Evolutionary conservation across 257 asterid genomes (phyloP).

Genomic region (Lavandula angustifolia): DNA sequence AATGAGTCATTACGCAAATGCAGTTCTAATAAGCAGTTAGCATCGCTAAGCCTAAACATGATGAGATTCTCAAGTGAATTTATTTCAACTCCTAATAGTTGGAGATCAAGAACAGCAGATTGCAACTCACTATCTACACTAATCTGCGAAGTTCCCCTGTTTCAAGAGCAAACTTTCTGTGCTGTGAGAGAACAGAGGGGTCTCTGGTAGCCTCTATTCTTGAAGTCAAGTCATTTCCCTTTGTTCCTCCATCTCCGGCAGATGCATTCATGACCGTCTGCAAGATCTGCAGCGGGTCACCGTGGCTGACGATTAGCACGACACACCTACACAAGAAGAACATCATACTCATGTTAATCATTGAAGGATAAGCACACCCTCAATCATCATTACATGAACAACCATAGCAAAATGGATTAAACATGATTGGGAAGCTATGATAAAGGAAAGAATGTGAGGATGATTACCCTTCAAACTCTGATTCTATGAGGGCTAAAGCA

Average conservation of each 20-base stretch:
- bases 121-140: constrained; percentile 33
- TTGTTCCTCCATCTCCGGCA: constrained; percentile 33
- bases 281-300: constrained; percentile 94
- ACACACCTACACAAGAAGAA: constrained; percentile 53
- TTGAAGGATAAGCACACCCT: no score
- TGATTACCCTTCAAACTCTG: constrained; percentile 66
- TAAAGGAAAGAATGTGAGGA: constrained; percentile 1
- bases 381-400: neutral
- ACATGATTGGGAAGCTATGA: constrained; percentile 1
- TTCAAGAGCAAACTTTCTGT: constrained; percentile 64
- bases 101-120: constrained; percentile 25
- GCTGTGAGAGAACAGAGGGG: constrained; percentile 71
- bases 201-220: constrained; percentile 54
- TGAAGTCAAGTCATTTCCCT: constrained; percentile 44
- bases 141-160: constrained; percentile 82
- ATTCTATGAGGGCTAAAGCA: constrained; percentile 65
- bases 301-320: constrained; percentile 85
- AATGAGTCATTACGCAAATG: no score
- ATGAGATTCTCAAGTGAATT: constrained; percentile 23
- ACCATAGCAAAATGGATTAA: neutral
- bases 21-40: neutral
- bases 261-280: constrained; percentile 70
- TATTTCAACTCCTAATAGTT: constrained; percentile 18
- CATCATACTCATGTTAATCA: constrained; percentile 21
- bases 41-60: neutral